These are phyloP conservation scores for Vanrija sp. DNA, from an alignment of 1,284 basidiomycete species.

Conservation along the genomic window DNA sequence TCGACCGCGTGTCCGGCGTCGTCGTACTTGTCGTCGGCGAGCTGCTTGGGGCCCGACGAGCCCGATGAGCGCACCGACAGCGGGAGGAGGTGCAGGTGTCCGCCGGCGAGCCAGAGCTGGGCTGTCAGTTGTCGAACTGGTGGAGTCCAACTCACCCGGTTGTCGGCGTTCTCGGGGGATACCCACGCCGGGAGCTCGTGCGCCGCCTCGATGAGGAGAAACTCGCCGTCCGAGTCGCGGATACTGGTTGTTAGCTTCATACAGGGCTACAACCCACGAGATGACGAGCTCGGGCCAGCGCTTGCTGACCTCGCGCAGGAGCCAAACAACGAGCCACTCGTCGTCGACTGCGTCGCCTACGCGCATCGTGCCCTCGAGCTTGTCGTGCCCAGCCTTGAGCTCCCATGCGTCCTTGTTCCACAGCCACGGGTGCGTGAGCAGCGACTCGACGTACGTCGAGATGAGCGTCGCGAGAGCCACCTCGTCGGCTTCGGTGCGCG, in stretches of 20 bases:
- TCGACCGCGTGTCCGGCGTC: constrained; percentile 49
- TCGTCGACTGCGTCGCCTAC: constrained; percentile 93
- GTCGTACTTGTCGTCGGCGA: constrained; percentile 56
- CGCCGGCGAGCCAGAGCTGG: constrained; percentile 85
- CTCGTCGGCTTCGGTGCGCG: constrained; percentile 54
- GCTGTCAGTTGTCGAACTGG: neutral
- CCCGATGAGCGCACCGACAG: constrained; percentile 66
- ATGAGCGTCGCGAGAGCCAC: constrained; percentile 68
- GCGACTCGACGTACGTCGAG: constrained; percentile 56
- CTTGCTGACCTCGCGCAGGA: constrained; percentile 68
- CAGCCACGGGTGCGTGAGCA: constrained; percentile 62
- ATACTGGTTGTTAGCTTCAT: constrained; percentile 50
- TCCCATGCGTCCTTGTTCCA: constrained; percentile 89
- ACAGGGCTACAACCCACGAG: constrained; percentile 5
- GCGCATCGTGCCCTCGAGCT: constrained; percentile 70
- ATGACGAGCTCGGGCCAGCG: constrained; percentile 74
- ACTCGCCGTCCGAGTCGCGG: constrained; percentile 90
- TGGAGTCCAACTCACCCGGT: constrained; percentile 65
- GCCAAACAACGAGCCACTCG: constrained; percentile 91
- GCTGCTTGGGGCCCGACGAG: constrained; percentile 55
- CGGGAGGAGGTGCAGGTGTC: constrained; percentile 78
- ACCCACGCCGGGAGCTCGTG: constrained; percentile 87
- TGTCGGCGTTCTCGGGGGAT: constrained; percentile 80
- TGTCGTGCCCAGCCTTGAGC: constrained; percentile 58
- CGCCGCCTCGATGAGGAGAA: constrained; percentile 93